phyloP scores from a whole-genome alignment of 768 basidiomycete species.

The Serendipita sp. region DNA sequence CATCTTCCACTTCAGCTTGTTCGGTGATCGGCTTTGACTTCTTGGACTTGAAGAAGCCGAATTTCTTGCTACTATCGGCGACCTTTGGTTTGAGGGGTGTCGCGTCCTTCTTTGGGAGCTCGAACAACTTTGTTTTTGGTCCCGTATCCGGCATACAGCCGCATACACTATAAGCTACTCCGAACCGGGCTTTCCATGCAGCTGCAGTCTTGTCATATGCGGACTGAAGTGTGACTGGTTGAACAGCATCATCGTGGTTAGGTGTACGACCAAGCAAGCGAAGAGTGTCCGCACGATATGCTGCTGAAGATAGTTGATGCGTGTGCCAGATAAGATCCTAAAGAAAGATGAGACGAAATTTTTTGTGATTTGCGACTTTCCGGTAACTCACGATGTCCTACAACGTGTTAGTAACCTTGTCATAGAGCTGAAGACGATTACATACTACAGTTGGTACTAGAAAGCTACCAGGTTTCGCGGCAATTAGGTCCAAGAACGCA shows the following conservation, averaged over 20 bases:
- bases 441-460: slow-evolving; percentile 6
- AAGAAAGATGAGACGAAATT: background rate
- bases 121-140: background rate
- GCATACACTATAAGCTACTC: background rate
- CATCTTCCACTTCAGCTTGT: background rate
- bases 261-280: background rate
- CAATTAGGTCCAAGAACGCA: slow-evolving; percentile 23
- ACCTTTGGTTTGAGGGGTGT: background rate
- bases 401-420: background rate
- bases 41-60: background rate
- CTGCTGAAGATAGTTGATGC: slow-evolving; percentile 9
- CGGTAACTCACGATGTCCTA: background rate
- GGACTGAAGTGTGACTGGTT: background rate
- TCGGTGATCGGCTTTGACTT: background rate
- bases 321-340: slow-evolving; percentile 13
- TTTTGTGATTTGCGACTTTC: background rate
- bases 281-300: slow-evolving; percentile 5
- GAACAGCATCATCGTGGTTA: background rate
- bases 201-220: background rate
- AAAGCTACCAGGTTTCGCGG: background rate
- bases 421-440: background rate
- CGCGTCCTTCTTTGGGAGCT: background rate
- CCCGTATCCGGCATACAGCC: background rate
- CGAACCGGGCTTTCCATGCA: background rate
- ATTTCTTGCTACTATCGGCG: background rate